Conservation (phyloP, 371 early-diverging fungal genomes). For the Smittium mucronatum region DNA sequence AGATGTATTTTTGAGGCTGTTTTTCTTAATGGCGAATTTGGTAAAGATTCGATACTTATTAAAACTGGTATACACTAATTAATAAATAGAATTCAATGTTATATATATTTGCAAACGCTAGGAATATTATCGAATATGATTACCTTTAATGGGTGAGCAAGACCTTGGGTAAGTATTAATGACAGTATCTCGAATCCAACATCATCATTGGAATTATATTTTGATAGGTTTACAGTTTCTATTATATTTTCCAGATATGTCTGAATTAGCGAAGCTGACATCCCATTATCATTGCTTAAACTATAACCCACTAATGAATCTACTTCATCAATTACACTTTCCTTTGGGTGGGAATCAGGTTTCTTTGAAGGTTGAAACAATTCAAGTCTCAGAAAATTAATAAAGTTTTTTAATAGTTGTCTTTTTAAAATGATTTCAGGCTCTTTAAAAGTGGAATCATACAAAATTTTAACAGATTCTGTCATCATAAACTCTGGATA, state of each 20-base stretch:
- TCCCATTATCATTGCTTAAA: constrained; percentile 56
- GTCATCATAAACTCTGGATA: constrained; percentile 56
- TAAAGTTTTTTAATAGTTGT: constrained; percentile 53
- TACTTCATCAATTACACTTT: not conserved
- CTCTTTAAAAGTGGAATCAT: constrained; percentile 50
- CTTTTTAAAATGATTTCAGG: constrained; percentile 38
- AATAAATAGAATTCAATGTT: constrained; percentile 8
- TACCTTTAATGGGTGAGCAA: constrained; percentile 73
- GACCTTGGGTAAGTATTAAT: constrained; percentile 64
- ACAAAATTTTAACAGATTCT: constrained; percentile 39
- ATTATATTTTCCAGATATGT: constrained; percentile 57
- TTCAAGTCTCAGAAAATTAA: constrained; percentile 43
- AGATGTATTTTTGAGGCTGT: constrained; percentile 58
- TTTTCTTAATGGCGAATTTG: constrained; percentile 43
- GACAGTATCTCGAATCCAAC: constrained; percentile 65
- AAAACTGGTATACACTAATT: constrained; percentile 61
- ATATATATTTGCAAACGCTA: not conserved
- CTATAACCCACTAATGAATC: constrained; percentile 53
- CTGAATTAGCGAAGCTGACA: constrained; percentile 73
- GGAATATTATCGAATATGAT: not conserved
- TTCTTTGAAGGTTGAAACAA: not conserved
- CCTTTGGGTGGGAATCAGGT: no score
- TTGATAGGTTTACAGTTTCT: constrained; percentile 45
- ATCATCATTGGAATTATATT: constrained; percentile 25
- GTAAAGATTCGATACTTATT: constrained; percentile 66